Base-by-base conservation (phyloP, 1,284 basidiomycete species). In the Ceratobasidium sp. region DNA sequence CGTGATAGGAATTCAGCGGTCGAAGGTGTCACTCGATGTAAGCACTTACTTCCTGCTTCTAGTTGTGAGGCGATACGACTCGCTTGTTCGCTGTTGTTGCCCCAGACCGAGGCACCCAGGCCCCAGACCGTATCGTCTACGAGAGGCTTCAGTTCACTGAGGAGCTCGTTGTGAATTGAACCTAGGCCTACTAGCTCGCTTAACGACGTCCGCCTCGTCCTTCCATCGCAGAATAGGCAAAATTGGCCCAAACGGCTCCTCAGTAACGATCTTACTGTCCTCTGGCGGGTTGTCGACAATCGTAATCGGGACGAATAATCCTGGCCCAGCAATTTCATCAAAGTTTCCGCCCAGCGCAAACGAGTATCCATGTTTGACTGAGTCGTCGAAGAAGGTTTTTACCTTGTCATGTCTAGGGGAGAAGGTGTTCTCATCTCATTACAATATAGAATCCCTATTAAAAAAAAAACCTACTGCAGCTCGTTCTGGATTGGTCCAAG, bases 261-360 rank as follows among this genome's bases (percentile, higher is more conserved):
- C 64, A 25, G 45, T 50, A 22, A 68, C 64, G 31, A 68, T 34
- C 13, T 42, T 38, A 13, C n/a, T 5, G 42, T 68, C 52, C 29
- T 68, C 64, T 47, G 64, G 64, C 7, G 64, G 64, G 20, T 68
- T 68, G 35, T 68, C 64, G 1, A 55, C 64, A 15, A 68, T 55
- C 6, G 64, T 34, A 22, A 68, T 47, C 4, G 64, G 64, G 17
- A 68, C 52, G 55, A 68, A 68, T 40, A 68, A 12, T 2, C 64
- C 64, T 3, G 52, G 50, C 55, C 49, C 45, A 20, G 40, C 7
- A 7, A 31, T 6, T n/a, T 27, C 12, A 13, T 38, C 52, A 22
- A 68, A 49, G 3, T 68, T 53, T 15, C 64, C 64, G 27, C 64
- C 64, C 38, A 68, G 52, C 1, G 64, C 64, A 31, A 68, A 68